phyloP scores from a whole-genome alignment of 2,329 filamentous ascomycete species.

The Exophiala bonariae region DNA sequence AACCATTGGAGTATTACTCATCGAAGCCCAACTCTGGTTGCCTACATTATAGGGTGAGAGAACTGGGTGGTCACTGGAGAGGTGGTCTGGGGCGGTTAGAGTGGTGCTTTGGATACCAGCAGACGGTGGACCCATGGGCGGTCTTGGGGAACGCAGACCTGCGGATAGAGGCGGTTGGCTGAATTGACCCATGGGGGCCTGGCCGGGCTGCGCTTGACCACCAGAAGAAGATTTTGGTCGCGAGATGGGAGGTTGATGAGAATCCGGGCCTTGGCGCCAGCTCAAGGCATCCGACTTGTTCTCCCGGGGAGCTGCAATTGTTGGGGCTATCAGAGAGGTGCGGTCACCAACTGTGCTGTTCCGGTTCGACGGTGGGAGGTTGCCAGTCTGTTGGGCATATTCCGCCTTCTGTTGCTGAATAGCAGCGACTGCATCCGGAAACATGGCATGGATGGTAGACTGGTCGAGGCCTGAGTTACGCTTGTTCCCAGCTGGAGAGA shows the following conservation, averaged over 20 bases:
- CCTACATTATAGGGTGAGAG: constrained; percentile 76
- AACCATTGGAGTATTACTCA: constrained; percentile 97
- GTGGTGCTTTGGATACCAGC: constrained; percentile 82
- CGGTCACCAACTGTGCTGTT: constrained; percentile 85
- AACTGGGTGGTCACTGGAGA: constrained; percentile 71
- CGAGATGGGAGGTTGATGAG: constrained; percentile 51
- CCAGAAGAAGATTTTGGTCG: constrained; percentile 78
- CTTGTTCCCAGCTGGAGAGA: constrained; percentile 72
- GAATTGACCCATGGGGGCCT: constrained; percentile 83
- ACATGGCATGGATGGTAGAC: constrained; percentile 97
- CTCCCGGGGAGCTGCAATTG: constrained; percentile 68
- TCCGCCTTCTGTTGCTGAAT: constrained; percentile 98
- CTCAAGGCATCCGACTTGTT: constrained; percentile 60
- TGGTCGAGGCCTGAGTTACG: constrained; percentile 92
- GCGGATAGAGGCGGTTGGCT: constrained; percentile 76
- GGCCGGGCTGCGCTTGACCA: constrained; percentile 58
- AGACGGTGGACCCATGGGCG: constrained; percentile 60
- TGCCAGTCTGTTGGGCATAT: constrained; percentile 92
- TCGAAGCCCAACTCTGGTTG: constrained; percentile 95
- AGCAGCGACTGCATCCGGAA: constrained; percentile 93
- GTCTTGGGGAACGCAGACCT: constrained; percentile 76
- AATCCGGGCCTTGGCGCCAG: constrained; percentile 64
- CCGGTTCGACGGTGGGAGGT: constrained; percentile 84
- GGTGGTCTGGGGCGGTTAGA: constrained; percentile 70
- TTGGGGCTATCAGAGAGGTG: constrained; percentile 70